Conservation (phyloP, 2,329 filamentous ascomycete genomes). For the Cladophialophora chaetospira region DNA sequence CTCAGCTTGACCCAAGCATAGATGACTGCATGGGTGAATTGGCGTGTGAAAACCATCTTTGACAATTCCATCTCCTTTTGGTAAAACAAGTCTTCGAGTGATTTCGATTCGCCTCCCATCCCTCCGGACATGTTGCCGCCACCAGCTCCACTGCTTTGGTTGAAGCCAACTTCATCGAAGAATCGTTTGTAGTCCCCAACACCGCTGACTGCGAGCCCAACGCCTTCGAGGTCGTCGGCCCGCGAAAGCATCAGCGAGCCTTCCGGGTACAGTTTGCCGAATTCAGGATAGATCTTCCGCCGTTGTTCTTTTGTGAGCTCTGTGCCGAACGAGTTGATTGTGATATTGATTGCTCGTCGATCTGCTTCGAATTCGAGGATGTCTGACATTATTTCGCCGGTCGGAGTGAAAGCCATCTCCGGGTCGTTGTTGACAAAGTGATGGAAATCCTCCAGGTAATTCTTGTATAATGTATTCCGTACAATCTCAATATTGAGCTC, state of each 20-base stretch:
- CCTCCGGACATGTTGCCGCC: conserved; percentile 85
- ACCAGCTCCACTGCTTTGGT: conserved; percentile 70
- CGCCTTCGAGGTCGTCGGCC: conserved; percentile 92
- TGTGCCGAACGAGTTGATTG: conserved; percentile 96
- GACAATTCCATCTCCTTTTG: conserved; percentile 99
- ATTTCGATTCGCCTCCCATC: conserved; percentile 77
- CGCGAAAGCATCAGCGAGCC: conserved; percentile 92
- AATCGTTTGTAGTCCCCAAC: conserved; percentile 92
- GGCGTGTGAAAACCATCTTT: conserved; percentile 90
- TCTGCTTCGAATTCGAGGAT: conserved; percentile 97
- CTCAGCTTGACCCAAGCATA: conserved; percentile 97
- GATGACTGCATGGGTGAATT: conserved; percentile 92
- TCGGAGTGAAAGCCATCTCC: conserved; percentile 84
- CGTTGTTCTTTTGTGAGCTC: conserved; percentile 91
- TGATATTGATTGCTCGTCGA: conserved; percentile 96
- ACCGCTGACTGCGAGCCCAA: conserved; percentile 89
- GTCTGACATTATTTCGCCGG: conserved; percentile 91
- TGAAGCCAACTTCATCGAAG: conserved; percentile 86
- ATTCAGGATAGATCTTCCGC: conserved; percentile 92
- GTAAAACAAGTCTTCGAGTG: conserved; percentile 96
- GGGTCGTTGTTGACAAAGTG: conserved; percentile 88
- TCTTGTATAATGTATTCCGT: conserved; percentile 98
- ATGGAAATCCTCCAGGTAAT: conserved; percentile 98
- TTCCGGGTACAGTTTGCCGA: conserved; percentile 89
- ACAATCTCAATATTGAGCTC: conserved; percentile 99